phyloP scores from a whole-genome alignment of 257 asterid genomes.

The Hygrophila difformis region DNA sequence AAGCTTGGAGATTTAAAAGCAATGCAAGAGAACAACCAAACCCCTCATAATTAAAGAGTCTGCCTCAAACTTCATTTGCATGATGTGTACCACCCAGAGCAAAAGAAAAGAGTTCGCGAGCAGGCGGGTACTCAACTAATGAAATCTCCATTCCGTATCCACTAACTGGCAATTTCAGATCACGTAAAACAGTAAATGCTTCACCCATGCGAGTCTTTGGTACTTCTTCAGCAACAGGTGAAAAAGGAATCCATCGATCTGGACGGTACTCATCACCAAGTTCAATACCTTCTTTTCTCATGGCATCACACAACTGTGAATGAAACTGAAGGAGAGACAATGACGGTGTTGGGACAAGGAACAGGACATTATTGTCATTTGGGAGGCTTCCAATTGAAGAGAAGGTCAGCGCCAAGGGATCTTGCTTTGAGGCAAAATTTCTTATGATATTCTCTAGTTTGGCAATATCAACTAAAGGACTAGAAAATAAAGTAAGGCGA shows the following conservation, averaged over 20 bases:
- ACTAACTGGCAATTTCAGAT: slow-evolving; percentile 69
- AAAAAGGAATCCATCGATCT: slow-evolving; percentile 77
- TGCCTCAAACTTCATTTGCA: slow-evolving; percentile 37
- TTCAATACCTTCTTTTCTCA: slow-evolving; percentile 74
- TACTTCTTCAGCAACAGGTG: slow-evolving; percentile 76
- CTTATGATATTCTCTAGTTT: slow-evolving; percentile 61
- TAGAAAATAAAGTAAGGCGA: slow-evolving; percentile 63
- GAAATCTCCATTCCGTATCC: slow-evolving; percentile 79
- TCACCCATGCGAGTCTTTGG: slow-evolving; percentile 72
- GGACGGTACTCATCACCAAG: slow-evolving; percentile 58
- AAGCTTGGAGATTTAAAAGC: slow-evolving; percentile 3
- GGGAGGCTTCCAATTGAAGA: slow-evolving; percentile 83
- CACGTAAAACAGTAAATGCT: slow-evolving; percentile 70
- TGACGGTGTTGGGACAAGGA: slow-evolving; percentile 77
- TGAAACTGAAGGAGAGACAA: slow-evolving; percentile 77
- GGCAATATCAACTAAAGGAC: slow-evolving; percentile 45
- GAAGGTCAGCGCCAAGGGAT: slow-evolving; percentile 61
- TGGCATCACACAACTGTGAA: slow-evolving; percentile 65
- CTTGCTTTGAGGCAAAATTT: slow-evolving; percentile 59
- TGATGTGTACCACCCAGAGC: slow-evolving; percentile 54
- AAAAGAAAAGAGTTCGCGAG: slow-evolving; percentile 67
- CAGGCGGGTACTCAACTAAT: slow-evolving; percentile 75
- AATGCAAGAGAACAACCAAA: background rate
- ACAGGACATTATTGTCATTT: slow-evolving; percentile 50
- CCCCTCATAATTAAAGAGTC: slow-evolving; percentile 9